phyloP scores from a whole-genome alignment of 306 rosid genomes.

The Pyrus pyrifolia region DNA sequence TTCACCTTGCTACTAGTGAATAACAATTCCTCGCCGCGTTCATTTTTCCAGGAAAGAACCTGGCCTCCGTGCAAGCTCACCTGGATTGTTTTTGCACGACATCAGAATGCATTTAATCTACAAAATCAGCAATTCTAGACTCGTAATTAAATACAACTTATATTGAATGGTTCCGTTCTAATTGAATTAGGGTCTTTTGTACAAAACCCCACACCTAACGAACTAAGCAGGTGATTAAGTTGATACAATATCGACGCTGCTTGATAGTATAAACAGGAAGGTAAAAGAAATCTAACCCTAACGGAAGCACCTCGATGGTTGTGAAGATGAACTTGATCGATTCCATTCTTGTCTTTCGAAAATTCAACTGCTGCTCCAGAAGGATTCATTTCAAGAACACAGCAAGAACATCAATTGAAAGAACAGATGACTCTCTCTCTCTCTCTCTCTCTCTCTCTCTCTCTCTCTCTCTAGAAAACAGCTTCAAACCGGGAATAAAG shows the following conservation, averaged over 20 bases:
- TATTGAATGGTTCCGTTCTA: too few species aligned
- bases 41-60: constrained; percentile 81
- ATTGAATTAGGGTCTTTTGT: too few species aligned
- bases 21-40: constrained; percentile 63
- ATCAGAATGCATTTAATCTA: background rate
- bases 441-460: constrained; percentile 7
- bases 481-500: background rate
- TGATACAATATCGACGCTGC: background rate
- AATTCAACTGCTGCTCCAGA: constrained; percentile 43
- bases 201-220: too few species aligned
- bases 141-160: background rate
- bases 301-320: constrained; percentile 65
- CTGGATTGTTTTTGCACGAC: constrained; percentile 28
- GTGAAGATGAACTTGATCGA: constrained; percentile 46
- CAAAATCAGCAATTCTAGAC: background rate
- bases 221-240: too few species aligned
- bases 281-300: constrained; percentile 27
- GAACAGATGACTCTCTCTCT: constrained; percentile 13
- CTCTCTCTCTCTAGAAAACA: constrained; percentile 7
- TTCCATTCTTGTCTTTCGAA: constrained; percentile 52
- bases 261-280: background rate
- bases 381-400: constrained; percentile 37
- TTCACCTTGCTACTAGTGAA: constrained; percentile 69
- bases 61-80: constrained; percentile 90
- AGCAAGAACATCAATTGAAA: constrained; percentile 17